phyloP scores from a whole-genome alignment of 768 basidiomycete species.

The Sutorius australiensis region DNA sequence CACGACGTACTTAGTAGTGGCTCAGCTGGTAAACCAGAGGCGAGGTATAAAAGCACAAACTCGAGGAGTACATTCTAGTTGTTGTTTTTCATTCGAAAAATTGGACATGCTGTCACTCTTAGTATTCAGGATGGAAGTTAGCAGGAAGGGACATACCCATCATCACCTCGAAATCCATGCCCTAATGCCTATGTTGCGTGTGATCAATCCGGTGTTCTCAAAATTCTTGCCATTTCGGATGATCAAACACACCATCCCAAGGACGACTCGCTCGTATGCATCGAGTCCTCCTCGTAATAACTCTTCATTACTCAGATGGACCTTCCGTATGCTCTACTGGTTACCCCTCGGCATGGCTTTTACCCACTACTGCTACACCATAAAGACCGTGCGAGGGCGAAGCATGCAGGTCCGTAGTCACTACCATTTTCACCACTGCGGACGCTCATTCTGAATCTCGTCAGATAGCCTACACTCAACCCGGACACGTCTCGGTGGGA shows the following conservation, averaged over 20 bases:
- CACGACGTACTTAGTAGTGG: background rate
- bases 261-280: background rate
- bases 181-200: background rate
- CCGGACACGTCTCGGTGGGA: slow-evolving; percentile 60
- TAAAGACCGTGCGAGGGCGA: slow-evolving; percentile 54
- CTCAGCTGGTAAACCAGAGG: background rate
- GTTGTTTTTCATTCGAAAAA: background rate
- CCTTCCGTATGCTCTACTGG: slow-evolving; percentile 47
- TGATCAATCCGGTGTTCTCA: no score
- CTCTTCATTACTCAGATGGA: background rate
- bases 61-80: background rate
- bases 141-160: background rate
- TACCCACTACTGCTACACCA: slow-evolving; percentile 46
- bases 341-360: slow-evolving; percentile 50
- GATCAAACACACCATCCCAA: background rate
- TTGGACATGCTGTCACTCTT: background rate
- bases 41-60: background rate
- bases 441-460: slow-evolving; percentile 8
- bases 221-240: background rate
- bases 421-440: background rate
- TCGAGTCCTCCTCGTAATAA: background rate
- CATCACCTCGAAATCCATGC: background rate
- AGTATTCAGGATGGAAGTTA: background rate
- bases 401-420: slow-evolving; percentile 64
- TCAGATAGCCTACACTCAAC: slow-evolving; percentile 67